phyloP scores from a whole-genome alignment of 2,329 filamentous ascomycete species.

The Diaporthe sp. region DNA sequence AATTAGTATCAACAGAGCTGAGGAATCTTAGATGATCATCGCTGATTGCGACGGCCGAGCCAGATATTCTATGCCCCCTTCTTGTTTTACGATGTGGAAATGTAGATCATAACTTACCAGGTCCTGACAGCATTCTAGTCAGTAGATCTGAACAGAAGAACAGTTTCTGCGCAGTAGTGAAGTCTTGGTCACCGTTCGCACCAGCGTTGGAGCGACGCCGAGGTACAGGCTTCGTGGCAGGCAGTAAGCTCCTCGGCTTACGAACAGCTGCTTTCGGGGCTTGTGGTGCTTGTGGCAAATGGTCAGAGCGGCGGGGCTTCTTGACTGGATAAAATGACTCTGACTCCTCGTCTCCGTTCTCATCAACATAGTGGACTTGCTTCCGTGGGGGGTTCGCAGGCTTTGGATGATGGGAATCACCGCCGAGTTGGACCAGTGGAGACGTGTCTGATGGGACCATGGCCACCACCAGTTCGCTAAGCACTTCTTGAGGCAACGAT shows the following conservation, averaged over 20 bases:
- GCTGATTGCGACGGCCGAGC: no score
- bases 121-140: slow-evolving; percentile 72
- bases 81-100: neutral
- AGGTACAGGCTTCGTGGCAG: slow-evolving; percentile 47
- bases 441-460: slow-evolving; percentile 69
- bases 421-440: slow-evolving; percentile 51
- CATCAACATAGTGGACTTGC: slow-evolving; percentile 65
- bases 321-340: slow-evolving; percentile 51
- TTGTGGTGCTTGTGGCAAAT: slow-evolving; percentile 44
- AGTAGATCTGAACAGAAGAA: slow-evolving; percentile 72
- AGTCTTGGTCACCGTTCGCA: slow-evolving; percentile 49
- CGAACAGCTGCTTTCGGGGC: slow-evolving; percentile 41
- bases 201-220: slow-evolving; percentile 50
- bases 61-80: neutral
- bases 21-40: neutral
- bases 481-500: slow-evolving; percentile 72
- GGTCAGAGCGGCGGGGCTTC: slow-evolving; percentile 59
- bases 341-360: slow-evolving; percentile 58
- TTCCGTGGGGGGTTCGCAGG: slow-evolving; percentile 52
- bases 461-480: slow-evolving; percentile 73
- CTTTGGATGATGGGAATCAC: slow-evolving; percentile 43
- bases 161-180: slow-evolving; percentile 61
- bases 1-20: slow-evolving; percentile 14
- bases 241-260: slow-evolving; percentile 30
- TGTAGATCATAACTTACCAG: slow-evolving; percentile 57